Percentiles rank a stretch among this genome's conserved stretches.
phyloP scores from a whole-genome alignment of 306 rosid genomes.

The Alnus rubra region DNA sequence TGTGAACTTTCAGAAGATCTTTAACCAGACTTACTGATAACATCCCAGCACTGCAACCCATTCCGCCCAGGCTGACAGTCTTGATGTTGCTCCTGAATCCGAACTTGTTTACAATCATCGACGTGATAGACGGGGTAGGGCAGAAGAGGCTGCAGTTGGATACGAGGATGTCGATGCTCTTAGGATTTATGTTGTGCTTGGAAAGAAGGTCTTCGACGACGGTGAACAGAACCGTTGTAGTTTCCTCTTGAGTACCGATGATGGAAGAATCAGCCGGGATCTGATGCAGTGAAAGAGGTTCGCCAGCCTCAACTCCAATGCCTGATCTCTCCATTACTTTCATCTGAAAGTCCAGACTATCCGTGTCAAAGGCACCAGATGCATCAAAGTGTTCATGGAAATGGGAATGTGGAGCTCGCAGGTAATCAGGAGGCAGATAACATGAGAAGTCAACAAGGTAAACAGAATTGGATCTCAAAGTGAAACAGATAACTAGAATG shows the following conservation, averaged over 20 bases:
- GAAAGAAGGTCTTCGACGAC: slow-evolving; percentile 49
- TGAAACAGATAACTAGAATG: slow-evolving; percentile 32
- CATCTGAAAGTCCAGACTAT: slow-evolving; percentile 36
- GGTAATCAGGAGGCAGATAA: slow-evolving; percentile 51
- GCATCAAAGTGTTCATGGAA: slow-evolving; percentile 42
- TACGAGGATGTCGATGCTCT: slow-evolving; percentile 69
- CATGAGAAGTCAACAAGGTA: slow-evolving; percentile 68
- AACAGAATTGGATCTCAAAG: slow-evolving; percentile 29
- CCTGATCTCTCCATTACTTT: slow-evolving; percentile 64
- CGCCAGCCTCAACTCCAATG: slow-evolving; percentile 55
- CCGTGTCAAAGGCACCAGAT: slow-evolving; percentile 8
- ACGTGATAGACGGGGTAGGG: slow-evolving; percentile 73
- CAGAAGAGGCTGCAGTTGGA: slow-evolving; percentile 73
- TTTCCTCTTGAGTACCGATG: slow-evolving; percentile 32
- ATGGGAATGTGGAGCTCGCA: slow-evolving; percentile 36
- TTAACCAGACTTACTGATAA: slow-evolving; percentile 56
- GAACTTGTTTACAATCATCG: slow-evolving; percentile 60
- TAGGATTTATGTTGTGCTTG: slow-evolving; percentile 51
- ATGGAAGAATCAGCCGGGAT: slow-evolving; percentile 39
- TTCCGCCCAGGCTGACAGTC: slow-evolving; percentile 62
- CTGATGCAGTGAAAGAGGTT: slow-evolving; percentile 55
- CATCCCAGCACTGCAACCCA: slow-evolving; percentile 82
- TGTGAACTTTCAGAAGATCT: slow-evolving; percentile 62
- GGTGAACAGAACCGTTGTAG: slow-evolving; percentile 55
- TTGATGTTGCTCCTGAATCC: slow-evolving; percentile 62